phyloP scores from a whole-genome alignment of 2,329 filamentous ascomycete species.

The Neofusicoccum ribis region DNA sequence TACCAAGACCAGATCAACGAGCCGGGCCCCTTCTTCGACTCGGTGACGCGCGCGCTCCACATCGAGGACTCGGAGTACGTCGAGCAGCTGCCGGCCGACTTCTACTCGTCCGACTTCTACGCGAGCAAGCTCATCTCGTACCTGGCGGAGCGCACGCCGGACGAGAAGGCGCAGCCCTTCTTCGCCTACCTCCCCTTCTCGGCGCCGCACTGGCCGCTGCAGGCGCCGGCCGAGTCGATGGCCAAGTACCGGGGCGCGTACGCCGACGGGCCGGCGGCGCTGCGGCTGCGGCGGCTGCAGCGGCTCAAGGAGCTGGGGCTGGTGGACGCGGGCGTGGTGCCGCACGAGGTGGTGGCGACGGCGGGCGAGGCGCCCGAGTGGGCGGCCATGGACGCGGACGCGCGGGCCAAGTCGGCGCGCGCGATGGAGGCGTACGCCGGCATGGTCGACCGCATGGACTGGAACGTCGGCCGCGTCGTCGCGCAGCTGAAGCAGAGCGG shows the following conservation, averaged over 20 bases:
- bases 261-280: constrained; percentile 59
- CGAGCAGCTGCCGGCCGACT: constrained; percentile 26
- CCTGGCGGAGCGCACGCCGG: constrained; percentile 35
- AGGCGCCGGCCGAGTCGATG: constrained; percentile 57
- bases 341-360: constrained; percentile 52
- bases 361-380: constrained; percentile 49
- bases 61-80: constrained; percentile 36
- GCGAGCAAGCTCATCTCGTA: constrained; percentile 41
- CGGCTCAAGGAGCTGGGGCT: constrained; percentile 59
- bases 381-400: constrained; percentile 48
- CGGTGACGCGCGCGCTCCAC: constrained; percentile 39
- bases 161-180: constrained; percentile 49
- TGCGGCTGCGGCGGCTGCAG: constrained; percentile 55
- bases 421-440: constrained; percentile 64
- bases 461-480: constrained; percentile 60
- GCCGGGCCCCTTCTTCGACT: constrained; percentile 42
- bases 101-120: constrained; percentile 42
- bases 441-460: constrained; percentile 65
- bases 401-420: constrained; percentile 49
- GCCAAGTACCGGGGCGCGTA: constrained; percentile 61
- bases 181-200: constrained; percentile 63
- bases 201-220: constrained; percentile 64
- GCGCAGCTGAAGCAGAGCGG: constrained; percentile 52
- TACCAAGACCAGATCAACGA: constrained; percentile 30
- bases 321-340: constrained; percentile 35